phyloP scores from a whole-genome alignment of 2,329 filamentous ascomycete genomes.

The Aureobasidium melanogenum region DNA sequence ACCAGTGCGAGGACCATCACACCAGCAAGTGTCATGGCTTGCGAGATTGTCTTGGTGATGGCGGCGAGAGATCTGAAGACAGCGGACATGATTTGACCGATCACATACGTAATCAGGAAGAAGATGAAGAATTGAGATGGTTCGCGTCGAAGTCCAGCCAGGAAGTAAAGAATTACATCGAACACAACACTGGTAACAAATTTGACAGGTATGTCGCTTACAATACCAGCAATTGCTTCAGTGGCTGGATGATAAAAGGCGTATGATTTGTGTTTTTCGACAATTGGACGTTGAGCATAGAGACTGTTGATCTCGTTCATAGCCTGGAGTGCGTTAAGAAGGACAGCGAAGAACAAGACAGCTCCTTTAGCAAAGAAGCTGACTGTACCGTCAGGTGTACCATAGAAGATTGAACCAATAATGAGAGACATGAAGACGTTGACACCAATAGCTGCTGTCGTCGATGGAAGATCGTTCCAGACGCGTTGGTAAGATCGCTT shows the following conservation, averaged over 20 bases:
- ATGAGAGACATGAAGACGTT: slow-evolving; percentile 52
- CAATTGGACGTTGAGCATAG: slow-evolving; percentile 38
- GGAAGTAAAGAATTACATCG: slow-evolving; percentile 51
- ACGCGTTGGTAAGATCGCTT: slow-evolving; percentile 45
- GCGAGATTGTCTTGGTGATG: slow-evolving; percentile 51
- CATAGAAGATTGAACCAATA: slow-evolving; percentile 53
- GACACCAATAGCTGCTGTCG: slow-evolving; percentile 36
- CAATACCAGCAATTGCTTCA: slow-evolving; percentile 47
- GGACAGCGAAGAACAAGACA: slow-evolving; percentile 51
- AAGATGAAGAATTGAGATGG: slow-evolving; percentile 52
- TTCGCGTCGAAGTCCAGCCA: slow-evolving; percentile 38
- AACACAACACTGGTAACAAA: slow-evolving; percentile 43
- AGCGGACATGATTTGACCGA: slow-evolving; percentile 34
- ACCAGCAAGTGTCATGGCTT: slow-evolving; percentile 51
- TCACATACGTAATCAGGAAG: slow-evolving; percentile 48
- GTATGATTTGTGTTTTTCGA: slow-evolving; percentile 39
- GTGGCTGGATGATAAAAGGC: slow-evolving; percentile 29
- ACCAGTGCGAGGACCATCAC: slow-evolving; percentile 48
- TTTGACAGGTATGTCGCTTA: slow-evolving; percentile 51
- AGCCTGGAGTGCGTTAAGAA: slow-evolving; percentile 51
- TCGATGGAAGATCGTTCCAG: slow-evolving; percentile 43
- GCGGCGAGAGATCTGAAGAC: slow-evolving; percentile 51
- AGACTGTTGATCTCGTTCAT: slow-evolving; percentile 55
- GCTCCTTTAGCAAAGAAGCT: slow-evolving; percentile 65
- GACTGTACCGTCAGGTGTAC: slow-evolving; percentile 49